Evolutionary conservation across 495 filamentous ascomycete species (phyloP).

Genomic region (Aspergillus taichungensis): DNA sequence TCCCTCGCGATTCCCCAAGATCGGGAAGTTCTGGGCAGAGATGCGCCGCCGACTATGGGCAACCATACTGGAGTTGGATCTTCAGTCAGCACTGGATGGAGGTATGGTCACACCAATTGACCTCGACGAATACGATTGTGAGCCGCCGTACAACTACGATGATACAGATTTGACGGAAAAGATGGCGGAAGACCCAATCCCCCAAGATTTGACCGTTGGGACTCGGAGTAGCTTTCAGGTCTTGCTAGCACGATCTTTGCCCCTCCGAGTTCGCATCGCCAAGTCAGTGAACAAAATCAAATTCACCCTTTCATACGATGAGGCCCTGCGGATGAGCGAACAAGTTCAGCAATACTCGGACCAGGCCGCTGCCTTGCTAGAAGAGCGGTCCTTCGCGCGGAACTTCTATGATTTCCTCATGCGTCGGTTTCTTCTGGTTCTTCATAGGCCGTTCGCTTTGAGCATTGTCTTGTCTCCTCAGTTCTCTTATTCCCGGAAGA

Average conservation of each 20-base stretch:
- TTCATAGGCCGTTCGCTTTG: constrained; percentile 46
- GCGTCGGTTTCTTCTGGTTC: constrained; percentile 42
- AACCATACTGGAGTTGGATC: constrained; percentile 50
- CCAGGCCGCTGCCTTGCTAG: constrained; percentile 12
- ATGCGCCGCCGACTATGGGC: constrained; percentile 53
- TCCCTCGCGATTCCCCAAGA: constrained; percentile 41
- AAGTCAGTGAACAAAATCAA: constrained; percentile 41
- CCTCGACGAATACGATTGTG: constrained; percentile 39
- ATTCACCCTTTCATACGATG: constrained; percentile 41
- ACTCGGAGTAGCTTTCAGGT: constrained; percentile 48
- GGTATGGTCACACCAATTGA: constrained; percentile 44
- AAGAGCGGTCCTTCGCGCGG: constrained; percentile 26
- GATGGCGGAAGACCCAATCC: constrained; percentile 23
- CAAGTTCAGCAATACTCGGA: constrained; percentile 31
- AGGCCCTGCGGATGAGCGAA: constrained; percentile 38
- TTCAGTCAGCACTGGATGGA: constrained; percentile 49
- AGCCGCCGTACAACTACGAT: constrained; percentile 46
- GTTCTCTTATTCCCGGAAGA: constrained; percentile 49
- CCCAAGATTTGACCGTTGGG: constrained; percentile 23
- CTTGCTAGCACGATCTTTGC: constrained; percentile 37
- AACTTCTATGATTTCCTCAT: constrained; percentile 35
- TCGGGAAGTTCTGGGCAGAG: constrained; percentile 42
- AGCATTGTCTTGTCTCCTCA: constrained; percentile 39
- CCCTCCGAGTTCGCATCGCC: constrained; percentile 39
- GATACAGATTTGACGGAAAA: constrained; percentile 46